Base-by-base conservation (phyloP, 2,329 filamentous ascomycete genomes). In the Ceratocystis smalleyi region DNA sequence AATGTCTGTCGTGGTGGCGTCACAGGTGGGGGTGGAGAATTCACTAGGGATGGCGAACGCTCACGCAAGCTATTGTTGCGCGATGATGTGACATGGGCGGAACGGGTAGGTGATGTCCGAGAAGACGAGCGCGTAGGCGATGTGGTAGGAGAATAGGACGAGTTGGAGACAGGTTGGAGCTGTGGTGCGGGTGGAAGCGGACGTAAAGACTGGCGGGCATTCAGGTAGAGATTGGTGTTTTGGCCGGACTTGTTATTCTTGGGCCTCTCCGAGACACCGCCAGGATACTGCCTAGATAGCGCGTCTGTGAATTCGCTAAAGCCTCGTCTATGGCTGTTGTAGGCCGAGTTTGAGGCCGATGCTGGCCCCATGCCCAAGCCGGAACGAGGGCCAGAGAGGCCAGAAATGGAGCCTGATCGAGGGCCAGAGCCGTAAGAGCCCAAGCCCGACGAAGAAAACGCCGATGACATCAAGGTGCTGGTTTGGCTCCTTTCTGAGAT, bases 151-250 rank as follows among this genome's bases (percentile, higher is more conserved):
- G 62, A 64, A 47, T 59, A 30, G 12, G 61, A 62, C 19, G 35
- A 27, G 6, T 45, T 43, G 43, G 59, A 49, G 15, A 40, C 19
- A 10, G 63, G 61, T 19, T 63, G 63, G 19, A 64, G 69, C 17
- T 78, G 81, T 2, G 87, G 86, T 0, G 82, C 77, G 71, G 88
- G 87, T 2, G 86, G 83, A 5, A 91, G 78, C 27, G 88, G 88
- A 60, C 89, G 84, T 67, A 95, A 77, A 24, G 89, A 91, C 71
- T 88, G 87, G 63, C 90, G 86, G 67, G 87, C 81, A 69, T 81
- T 86, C 69, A 82, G 83, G 71, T 90, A 91, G 67, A 86, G 78
- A 69, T 82, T 84, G 43, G 84, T 83, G n/a, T 83, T 73, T 65
- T 73, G 75, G 69, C 76, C 69, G 68, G 71, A 35, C 10, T 43